Evolutionary conservation across 169 alveolate species (phyloP).

Genomic region (Ichthyophthirius multifiliis): DNA sequence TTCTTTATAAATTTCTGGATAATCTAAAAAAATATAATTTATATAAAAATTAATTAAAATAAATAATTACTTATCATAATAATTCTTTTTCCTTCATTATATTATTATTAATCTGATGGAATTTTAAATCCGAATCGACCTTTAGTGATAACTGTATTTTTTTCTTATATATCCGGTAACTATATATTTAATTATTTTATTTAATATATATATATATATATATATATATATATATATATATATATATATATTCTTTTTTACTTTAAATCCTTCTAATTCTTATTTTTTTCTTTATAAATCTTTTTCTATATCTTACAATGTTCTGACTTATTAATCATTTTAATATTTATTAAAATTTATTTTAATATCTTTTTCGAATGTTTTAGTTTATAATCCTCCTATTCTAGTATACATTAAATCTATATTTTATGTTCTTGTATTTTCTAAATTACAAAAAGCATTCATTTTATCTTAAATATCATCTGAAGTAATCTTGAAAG

Average conservation of each 20-base stretch:
- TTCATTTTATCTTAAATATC: neutral
- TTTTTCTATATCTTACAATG: neutral
- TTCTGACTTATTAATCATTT: neutral
- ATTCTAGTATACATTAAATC: neutral
- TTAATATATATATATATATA: neutral
- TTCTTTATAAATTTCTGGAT: neutral
- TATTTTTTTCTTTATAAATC: neutral
- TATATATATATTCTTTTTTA: too few relatives aligned
- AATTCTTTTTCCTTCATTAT: neutral
- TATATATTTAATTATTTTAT: neutral
- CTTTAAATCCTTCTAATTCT: too few relatives aligned
- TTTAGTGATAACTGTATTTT: neutral
- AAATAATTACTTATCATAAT: neutral
- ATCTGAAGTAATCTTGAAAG: neutral
- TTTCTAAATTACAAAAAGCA: neutral
- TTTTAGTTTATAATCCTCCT: constrained; percentile 4
- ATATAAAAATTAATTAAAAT: neutral
- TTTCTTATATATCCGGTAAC: neutral
- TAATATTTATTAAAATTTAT: neutral
- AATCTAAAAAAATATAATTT: neutral
- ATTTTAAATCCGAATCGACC: neutral
- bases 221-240: neutral
- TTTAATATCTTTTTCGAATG: neutral
- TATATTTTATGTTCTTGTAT: neutral
- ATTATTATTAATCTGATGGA: neutral